Percentiles rank a stretch among this genome's conserved stretches.
phyloP scores from a whole-genome alignment of 306 rosid genomes.

The Styphnolobium japonicum region DNA sequence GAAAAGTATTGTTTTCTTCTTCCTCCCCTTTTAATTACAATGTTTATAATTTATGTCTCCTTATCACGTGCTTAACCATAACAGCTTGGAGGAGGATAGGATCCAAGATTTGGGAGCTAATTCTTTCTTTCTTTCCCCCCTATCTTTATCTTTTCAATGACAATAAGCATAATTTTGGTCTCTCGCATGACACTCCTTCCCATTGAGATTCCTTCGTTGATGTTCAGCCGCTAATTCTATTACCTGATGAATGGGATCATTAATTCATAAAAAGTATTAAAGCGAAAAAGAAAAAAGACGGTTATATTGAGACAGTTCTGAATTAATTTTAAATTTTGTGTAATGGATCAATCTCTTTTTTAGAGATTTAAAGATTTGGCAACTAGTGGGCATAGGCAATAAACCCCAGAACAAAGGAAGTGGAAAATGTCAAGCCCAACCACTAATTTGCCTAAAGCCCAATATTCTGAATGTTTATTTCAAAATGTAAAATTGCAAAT shows the following conservation, averaged over 20 bases:
- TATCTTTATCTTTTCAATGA: neutral
- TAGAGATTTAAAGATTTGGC: neutral
- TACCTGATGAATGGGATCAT: neutral
- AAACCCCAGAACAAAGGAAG: too few species aligned
- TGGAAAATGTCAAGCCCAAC: too few species aligned
- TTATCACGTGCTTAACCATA: neutral
- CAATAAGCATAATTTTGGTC: neutral
- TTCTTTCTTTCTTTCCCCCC: neutral
- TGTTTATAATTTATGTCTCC: neutral
- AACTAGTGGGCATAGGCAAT: neutral
- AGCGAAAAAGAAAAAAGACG: too few species aligned
- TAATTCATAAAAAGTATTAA: neutral
- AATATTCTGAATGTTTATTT: neutral
- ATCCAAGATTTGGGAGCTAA: neutral
- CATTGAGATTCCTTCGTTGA: neutral
- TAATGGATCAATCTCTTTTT: too few species aligned
- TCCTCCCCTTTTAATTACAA: neutral
- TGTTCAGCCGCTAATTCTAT: neutral
- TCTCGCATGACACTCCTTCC: neutral
- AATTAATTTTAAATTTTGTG: too few species aligned
- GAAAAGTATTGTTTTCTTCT: neutral
- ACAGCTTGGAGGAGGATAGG: neutral
- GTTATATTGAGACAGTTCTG: too few species aligned
- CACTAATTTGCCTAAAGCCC: neutral
- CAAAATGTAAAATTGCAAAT: neutral